Evolutionary conservation across 2,329 filamentous ascomycete species (phyloP).

Genomic region (Fusarium pseudocircinatum): DNA sequence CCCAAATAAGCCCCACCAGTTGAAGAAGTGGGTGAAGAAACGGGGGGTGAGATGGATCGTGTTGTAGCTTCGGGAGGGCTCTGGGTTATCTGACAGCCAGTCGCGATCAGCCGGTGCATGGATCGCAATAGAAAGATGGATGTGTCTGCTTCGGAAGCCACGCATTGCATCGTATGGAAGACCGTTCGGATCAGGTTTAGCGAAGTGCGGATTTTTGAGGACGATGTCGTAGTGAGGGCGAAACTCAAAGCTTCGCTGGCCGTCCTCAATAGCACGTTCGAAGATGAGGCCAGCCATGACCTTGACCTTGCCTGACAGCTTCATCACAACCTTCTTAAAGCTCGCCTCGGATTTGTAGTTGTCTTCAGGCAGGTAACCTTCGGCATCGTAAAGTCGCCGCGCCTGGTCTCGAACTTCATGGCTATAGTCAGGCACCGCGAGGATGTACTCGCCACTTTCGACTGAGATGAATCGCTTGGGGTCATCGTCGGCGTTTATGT

Average conservation of each 20-base stretch:
- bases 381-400: conserved; percentile 61
- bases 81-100: conserved; percentile 80
- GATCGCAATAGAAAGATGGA: conserved; percentile 93
- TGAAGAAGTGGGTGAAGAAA: conserved; percentile 98
- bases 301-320: conserved; percentile 93
- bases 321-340: conserved; percentile 99
- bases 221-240: conserved; percentile 92
- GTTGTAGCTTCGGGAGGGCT: conserved; percentile 91
- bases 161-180: conserved; percentile 88
- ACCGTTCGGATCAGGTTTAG: conserved; percentile 66
- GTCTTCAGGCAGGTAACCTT: conserved; percentile 70
- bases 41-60: conserved; percentile 92
- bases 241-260: conserved; percentile 84
- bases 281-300: conserved; percentile 94
- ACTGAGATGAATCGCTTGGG: conserved; percentile 95
- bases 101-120: conserved; percentile 87
- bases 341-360: conserved; percentile 77
- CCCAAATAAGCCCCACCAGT: conserved; percentile 97
- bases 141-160: conserved; percentile 96
- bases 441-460: conserved; percentile 92
- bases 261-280: conserved; percentile 80
- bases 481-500: conserved; percentile 84
- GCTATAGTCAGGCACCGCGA: conserved; percentile 94
- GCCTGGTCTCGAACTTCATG: conserved; percentile 79
- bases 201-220: conserved; percentile 80